Evolutionary conservation across 1,139 yeast genomes (phyloP), one percentile per base, ranked within the genome.

Genomic region (Hyphopichia wangnamkhiaoensis): DNA sequence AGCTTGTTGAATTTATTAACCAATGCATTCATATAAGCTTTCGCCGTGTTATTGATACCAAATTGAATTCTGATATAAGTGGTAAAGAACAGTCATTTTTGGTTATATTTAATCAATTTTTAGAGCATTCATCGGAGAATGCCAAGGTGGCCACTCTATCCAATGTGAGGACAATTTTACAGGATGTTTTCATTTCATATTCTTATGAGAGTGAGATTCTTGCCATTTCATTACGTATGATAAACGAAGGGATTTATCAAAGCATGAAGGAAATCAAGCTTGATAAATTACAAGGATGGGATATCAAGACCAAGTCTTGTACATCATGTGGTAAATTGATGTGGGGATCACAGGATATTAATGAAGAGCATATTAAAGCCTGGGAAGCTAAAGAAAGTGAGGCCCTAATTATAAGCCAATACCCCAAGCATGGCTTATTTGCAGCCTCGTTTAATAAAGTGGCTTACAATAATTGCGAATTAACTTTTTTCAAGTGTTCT

Each of bases 281-380:
- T 1, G 67, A 70, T 34, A 68, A 74, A 17, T 47, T 69, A 1
- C 56, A 60, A 37, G 95, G 95, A 0, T 82, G 91, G 87, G 63
- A 79, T 1, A 74, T 82, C 1, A 61, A 59, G 21, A 62, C 70
- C 15, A 71, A 75, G 37, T 73, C 68, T 35, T 88, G 96, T 59
- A 82, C 84, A 37, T 78, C 83, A 0, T 88, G 96, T 57, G 87
- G 85, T 2, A 79, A 77, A 46, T 62, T 63, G 24, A 61, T 87
- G 29, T 79, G 86, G 76, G 95, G 95, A 0, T 54, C 75, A 0
- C 77, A 76, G 1, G 62, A 81, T 2, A 63, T 69, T 28, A 66
- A 71, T 2, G 62, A 59, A 9, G 60, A 71, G 34, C 34, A 31
- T 37, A 18, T 63, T 40, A 58, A 56, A 29, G 40, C 54, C 2